Base-by-base conservation (phyloP, 2,329 filamentous ascomycete genomes). In the Colletotrichum aenigma region DNA sequence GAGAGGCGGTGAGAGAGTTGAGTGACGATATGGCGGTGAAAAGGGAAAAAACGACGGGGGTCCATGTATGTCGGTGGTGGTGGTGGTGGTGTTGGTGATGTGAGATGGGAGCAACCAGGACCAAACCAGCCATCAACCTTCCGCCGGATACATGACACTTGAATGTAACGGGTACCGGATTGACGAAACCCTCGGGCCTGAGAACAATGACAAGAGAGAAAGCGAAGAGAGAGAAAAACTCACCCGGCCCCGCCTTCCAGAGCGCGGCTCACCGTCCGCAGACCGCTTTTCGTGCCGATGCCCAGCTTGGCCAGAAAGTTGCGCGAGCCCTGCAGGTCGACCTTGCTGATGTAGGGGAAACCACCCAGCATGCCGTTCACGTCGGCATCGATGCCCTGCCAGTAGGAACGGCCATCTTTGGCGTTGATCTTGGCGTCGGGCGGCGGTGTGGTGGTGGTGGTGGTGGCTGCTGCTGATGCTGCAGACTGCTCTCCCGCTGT, bases 301-400 rank as follows among this genome's bases (percentile, higher is more conserved):
- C 90, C 90, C 6, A 96, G 85, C 80, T 94, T 94, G 16, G 91
- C 89, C 38, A 95, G 84, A 83, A 96, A 95, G 68, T 89, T 92
- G 38, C 90, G 89, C 1, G 92, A 94, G 56, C 93, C 93, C 71
- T 77, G 91, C 9, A 96, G 87, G 82, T 96, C 95, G 75, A 94
- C 89, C 76, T 91, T 90, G 38, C 92, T 93, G 81, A 94, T 89
- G 82, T 70, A 92, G 89, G 15, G 86, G 82, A 87, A 87, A 84
- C 96, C 94, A 76, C 95, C 96, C 2, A 98, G 93, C 93, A 97
- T 96, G 81, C 95, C 95, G 79, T 94, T 90, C 62, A 87, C 84
- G 66, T 88, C 85, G 56, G 87, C 85, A 3, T 83, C 82, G 68
- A 87, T 79, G 26, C 81, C 79, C 68, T 88, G 81, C 89, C 89